These are phyloP conservation scores for Dendrobium catenatum DNA, from an alignment of 106 monocot species.

Conservation along the genomic window DNA sequence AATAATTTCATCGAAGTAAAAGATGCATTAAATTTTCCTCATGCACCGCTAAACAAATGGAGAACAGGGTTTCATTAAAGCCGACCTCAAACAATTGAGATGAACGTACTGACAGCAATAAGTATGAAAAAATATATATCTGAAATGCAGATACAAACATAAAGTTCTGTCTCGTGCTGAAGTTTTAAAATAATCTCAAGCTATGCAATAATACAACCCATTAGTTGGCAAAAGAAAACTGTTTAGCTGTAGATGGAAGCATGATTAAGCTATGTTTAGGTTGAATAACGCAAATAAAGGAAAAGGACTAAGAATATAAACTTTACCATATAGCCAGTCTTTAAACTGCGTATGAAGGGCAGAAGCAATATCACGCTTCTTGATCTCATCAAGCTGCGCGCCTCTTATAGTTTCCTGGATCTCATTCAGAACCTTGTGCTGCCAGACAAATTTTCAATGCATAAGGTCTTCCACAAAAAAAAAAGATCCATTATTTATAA, in stretches of 20 bases:
- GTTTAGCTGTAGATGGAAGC: background rate
- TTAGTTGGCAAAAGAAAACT: background rate
- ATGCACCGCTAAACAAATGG: background rate
- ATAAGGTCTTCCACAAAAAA: background rate
- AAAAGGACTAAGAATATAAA: background rate
- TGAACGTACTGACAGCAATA: no score
- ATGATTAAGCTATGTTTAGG: background rate
- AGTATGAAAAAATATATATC: background rate
- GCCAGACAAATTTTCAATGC: background rate
- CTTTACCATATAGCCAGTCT: constrained; percentile 86
- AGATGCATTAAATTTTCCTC: background rate
- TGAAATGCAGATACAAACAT: background rate
- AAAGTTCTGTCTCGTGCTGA: background rate
- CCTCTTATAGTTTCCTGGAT: constrained; percentile 60
- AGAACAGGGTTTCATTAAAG: no score
- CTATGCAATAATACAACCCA: no score
- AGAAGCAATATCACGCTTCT: constrained; percentile 51
- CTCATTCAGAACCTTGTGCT: constrained; percentile 27
- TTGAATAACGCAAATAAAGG: background rate
- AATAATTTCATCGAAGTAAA: no score
- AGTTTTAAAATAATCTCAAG: no score
- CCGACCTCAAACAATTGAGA: no score
- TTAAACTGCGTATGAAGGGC: constrained; percentile 75
- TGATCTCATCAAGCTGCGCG: constrained; percentile 53
- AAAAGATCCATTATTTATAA: no score